Evolutionary conservation across 2,329 filamentous ascomycete genomes (phyloP), one percentile per base, ranked within the genome.

Genomic region (Aureobasidium lini): DNA sequence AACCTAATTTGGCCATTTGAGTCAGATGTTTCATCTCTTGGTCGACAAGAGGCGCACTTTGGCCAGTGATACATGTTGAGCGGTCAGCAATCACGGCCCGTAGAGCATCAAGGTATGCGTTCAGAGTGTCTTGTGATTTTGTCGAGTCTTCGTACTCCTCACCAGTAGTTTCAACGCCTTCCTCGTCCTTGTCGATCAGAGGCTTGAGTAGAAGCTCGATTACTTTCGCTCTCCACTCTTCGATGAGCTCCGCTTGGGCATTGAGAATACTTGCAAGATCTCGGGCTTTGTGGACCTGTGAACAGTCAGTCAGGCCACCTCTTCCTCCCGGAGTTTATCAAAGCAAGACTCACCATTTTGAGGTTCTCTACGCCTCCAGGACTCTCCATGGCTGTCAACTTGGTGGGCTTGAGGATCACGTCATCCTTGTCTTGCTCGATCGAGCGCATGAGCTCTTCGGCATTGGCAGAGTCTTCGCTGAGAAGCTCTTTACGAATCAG

Each of bases 81-180:
- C 93, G 85, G 72, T 97, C 92, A 6, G 89, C 86, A 60, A 94
- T 82, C 49, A 87, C 79, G 0, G 88, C 84, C 61, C 90, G 82
- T 31, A 96, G 77, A 8, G 84, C 85, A 69, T 91, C 85, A 60
- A 95, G 87, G 68, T 95, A 95, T 6, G 89, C 89, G 72, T 93
- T 89, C 43, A 96, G 82, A 69, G 95, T 85, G 62, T 96, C 93
- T 73, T 97, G 93, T 47, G 87, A 82, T 70, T 89, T 89, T 0
- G 91, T 90, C 0, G 93, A 95, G 34, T 89, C 84, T 65, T 90
- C 88, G 63, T 96, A 94, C 70, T 97, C 94, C 61, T 96, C 87
- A 28, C 94, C 94, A 10, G 90, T 93, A 2, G 85, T 81, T 60
- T 95, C 90, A 9, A 81, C 73, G n/a, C 76, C 77, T 15, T 76